Percentiles rank a stretch among this genome's conserved stretches.
Evolutionary conservation across 345 rosid genomes (phyloP).

Genomic region (Kandelia obovata): DNA sequence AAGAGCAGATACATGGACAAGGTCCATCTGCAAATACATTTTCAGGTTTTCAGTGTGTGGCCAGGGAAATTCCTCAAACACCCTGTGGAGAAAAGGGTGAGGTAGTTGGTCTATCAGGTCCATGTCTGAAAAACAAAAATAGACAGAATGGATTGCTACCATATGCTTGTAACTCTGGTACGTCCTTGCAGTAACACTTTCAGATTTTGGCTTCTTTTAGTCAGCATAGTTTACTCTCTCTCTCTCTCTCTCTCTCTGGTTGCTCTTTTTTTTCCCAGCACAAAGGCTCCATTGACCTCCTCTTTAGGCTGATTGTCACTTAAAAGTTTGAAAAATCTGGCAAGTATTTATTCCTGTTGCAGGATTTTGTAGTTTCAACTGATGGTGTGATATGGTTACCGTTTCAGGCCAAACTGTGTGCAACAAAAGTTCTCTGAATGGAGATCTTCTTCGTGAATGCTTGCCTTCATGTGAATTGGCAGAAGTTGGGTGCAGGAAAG

Average conservation of each 20-base stretch:
- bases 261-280: too few relatives aligned
- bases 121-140: conserved; percentile 32
- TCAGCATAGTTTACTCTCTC: not conserved
- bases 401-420: conserved; percentile 27
- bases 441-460: conserved; percentile 18
- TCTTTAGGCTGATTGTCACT: not conserved
- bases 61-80: conserved; percentile 30
- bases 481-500: conserved; percentile 19
- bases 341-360: not conserved
- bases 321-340: not conserved
- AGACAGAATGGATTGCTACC: conserved; percentile 29
- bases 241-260: too few relatives aligned
- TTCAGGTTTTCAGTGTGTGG: conserved; percentile 16
- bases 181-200: conserved; percentile 1
- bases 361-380: not conserved
- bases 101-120: conserved; percentile 24
- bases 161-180: conserved; percentile 26
- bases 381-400: conserved; percentile 9
- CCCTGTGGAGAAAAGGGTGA: conserved; percentile 28
- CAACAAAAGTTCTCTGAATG: conserved; percentile 11
- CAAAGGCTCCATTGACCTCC: too few relatives aligned
- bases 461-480: conserved; percentile 15
- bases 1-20: conserved; percentile 22
- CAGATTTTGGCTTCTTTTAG: not conserved
- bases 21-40: conserved; percentile 22